A percentile compares a stretch with the other conserved stretches of the same genome.
Evolutionary conservation across 257 asterid species (phyloP).

Genomic region (Ophiorrhiza pumila): DNA sequence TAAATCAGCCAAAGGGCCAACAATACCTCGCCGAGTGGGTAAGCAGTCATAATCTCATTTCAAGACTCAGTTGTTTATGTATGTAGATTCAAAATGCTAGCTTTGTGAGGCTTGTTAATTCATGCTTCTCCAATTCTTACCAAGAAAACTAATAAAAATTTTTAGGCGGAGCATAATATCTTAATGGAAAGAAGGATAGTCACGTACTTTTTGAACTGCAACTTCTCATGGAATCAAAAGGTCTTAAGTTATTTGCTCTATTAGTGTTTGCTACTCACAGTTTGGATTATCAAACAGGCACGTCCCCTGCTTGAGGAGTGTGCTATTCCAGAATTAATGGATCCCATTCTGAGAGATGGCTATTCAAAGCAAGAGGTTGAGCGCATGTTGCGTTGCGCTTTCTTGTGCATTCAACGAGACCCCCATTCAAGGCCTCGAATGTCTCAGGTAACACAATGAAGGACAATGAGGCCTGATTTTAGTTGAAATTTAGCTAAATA

Average conservation of each 20-base stretch:
- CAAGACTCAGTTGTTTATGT: background rate
- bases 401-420: constrained; percentile 61
- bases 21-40: constrained; percentile 88
- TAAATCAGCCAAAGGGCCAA: constrained; percentile 73
- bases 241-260: background rate
- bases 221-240: background rate
- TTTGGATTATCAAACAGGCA: constrained; percentile 44
- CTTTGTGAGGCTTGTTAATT: background rate
- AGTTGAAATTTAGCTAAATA: background rate
- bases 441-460: constrained; percentile 70
- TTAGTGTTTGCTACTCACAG: background rate
- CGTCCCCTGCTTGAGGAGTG: constrained; percentile 65
- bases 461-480: background rate
- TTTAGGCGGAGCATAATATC: background rate
- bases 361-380: constrained; percentile 56
- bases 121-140: background rate
- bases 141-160: too few relatives aligned
- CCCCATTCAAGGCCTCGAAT: constrained; percentile 74
- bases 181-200: background rate
- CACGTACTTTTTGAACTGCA: background rate
- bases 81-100: background rate
- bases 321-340: constrained; percentile 44
- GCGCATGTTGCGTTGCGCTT: constrained; percentile 59
- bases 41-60: constrained; percentile 16
- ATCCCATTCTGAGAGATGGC: constrained; percentile 47